Evolutionary conservation across 768 basidiomycete species (phyloP), one percentile per base, ranked within the genome.

Genomic region (Vishniacozyma victoriae): DNA sequence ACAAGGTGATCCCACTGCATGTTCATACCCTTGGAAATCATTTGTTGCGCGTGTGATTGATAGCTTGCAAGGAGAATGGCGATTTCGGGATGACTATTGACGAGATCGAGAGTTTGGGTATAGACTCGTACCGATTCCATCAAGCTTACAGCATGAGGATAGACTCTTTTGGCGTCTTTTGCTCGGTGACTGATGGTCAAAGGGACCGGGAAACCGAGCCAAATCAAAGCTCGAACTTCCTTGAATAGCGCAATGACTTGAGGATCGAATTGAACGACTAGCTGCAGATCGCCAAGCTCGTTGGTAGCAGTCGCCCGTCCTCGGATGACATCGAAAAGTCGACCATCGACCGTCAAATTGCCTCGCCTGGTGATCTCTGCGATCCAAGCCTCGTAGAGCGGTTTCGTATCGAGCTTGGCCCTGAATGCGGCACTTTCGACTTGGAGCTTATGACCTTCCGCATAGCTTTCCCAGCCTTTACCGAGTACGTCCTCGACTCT

Each of bases 41-140:
- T 93, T 67, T 87, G 77, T 74, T 96, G 92, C 0, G 85, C 83
- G 57, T 92, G 87, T 64, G 88, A 89, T 55, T 91, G 79, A 67
- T 91, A 91, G 73, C 93, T 90, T 15, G 92, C 93, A 2, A 96
- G 85, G 33, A 99, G 77, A 79, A 88, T 88, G 69, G 90, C 87
- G 59, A 96, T 91, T 2, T 84, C 89, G 71, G 85, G 84, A 69
- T 96, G 88, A 35, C 78, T 79, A 68, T 95, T 86, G 60, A 97
- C 84, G 60, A 96, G 74, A 69, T 90, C 88, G 69, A 95, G 74
- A 0, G 89, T 95, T 75, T 99, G 95, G 16, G 86, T 86, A 73
- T 99, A 97, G 23, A 90, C 96, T 69, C 92, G 77, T n/a, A 97
- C 90, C 0, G 91, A 93, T 77, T 99, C 95, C 93, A 97, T 97